Evolutionary conservation across 441 rosid species (phyloP).

Genomic region (Daphne laureola): DNA sequence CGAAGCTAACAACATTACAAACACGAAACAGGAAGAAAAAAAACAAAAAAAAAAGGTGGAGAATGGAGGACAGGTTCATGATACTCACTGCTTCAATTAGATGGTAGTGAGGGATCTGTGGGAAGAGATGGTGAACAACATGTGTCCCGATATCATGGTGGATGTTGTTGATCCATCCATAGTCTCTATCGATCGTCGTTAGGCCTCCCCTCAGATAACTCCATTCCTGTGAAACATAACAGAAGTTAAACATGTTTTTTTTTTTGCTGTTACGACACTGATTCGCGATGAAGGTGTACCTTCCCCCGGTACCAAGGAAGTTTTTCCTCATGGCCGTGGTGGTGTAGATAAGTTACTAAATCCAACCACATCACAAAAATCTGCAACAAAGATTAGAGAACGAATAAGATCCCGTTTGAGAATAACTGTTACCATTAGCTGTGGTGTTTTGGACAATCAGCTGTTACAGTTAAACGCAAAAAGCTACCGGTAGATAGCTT

Average conservation of each 20-base stretch:
- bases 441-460: too few relatives aligned
- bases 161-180: conserved; percentile 56
- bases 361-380: conserved; percentile 62
- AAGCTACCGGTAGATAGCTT: too few relatives aligned
- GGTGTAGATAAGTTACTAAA: conserved; percentile 56
- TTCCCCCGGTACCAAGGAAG: conserved; percentile 71
- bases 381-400: conserved; percentile 18
- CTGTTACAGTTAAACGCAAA: too few relatives aligned
- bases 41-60: too few relatives aligned
- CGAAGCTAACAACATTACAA: not conserved
- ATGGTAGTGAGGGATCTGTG: conserved; percentile 69
- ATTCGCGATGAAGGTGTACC: conserved; percentile 21
- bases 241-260: not conserved
- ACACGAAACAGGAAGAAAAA: conserved; percentile 4
- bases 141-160: conserved; percentile 76
- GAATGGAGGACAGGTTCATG: not conserved
- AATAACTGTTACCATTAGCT: too few relatives aligned
- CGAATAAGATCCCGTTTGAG: too few relatives aligned
- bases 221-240: conserved; percentile 43
- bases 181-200: conserved; percentile 61
- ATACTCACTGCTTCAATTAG: conserved; percentile 59
- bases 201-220: conserved; percentile 70
- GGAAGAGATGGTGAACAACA: conserved; percentile 66
- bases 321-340: conserved; percentile 58
- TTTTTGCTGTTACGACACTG: not conserved